Evolutionary conservation across 495 filamentous ascomycete species (phyloP), one percentile per base, ranked within the genome.

Genomic region (Talaromyces stipitatus): DNA sequence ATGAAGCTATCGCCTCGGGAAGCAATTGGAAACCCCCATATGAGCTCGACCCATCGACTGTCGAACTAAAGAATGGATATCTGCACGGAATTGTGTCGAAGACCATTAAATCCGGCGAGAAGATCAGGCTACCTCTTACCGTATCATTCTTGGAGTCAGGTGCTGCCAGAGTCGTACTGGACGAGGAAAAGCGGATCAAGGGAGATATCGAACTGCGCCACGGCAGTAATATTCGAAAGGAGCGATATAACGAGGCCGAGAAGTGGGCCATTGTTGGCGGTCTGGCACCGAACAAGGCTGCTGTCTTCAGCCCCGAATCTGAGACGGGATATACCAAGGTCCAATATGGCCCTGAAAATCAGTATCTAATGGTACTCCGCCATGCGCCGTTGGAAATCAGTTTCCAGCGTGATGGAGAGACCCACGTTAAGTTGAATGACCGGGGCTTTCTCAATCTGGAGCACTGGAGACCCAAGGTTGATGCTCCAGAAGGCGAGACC

Each of bases 401-500:
- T 16, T 97, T 98, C 69, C 83, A 89, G 65, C 78, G 91, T 36
- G 88, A 91, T 60, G 90, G 85, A 14, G 73, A 83, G 60, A 86
- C 85, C n/a, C 89, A 97, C 52, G 80, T 97, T 57, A 87, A 87
- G 62, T 75, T 98, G 63, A 97, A 97, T 68, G 85, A 91, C 59
- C 83, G 86, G 12, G 92, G 91, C 5, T 69, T 94, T 57, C 64
- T 97, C 70, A 97, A 96, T 61, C 67, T 97, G 64, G 94, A 98
- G 68, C 95, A 97, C 67, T 98, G 94, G 94, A 80, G 94, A 58
- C 81, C 86, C 6, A 97, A 96, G 80, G 74, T 88, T 6, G 92
- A 96, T 51, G 78, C 81, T 64, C 62, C 72, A 22, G 71, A 77
- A 10, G 75, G 70, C 50, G 78, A 79, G 58, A 69, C 69, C 46